These are phyloP conservation scores for Sporothrix humicola DNA, from an alignment of 2,329 filamentous ascomycete genomes.

Conservation along the genomic window DNA sequence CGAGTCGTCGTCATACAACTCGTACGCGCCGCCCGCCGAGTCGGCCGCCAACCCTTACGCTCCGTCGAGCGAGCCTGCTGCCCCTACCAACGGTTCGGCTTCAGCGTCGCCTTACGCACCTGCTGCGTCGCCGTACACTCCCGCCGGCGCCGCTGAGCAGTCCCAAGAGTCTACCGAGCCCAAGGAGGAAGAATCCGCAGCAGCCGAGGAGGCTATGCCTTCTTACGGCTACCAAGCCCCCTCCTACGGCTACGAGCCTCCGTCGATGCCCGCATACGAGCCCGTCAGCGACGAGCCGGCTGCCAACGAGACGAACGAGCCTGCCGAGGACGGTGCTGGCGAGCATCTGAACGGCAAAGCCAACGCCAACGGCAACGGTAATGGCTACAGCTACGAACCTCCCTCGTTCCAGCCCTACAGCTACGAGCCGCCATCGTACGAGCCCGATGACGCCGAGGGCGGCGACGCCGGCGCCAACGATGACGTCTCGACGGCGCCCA, in stretches of 20 bases:
- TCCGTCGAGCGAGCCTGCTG: conserved; percentile 11
- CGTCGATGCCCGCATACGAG: conserved; percentile 47
- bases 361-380: conserved; percentile 41
- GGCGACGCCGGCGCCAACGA: conserved; percentile 48
- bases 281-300: conserved; percentile 31
- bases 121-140: not conserved
- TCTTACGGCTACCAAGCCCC: conserved; percentile 51
- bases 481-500: conserved; percentile 52
- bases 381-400: conserved; percentile 61
- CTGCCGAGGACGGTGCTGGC: conserved; percentile 33
- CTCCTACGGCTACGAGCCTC: conserved; percentile 60
- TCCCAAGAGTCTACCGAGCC: not conserved
- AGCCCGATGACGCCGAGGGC: conserved; percentile 57
- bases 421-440: conserved; percentile 62
- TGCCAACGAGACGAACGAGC: conserved; percentile 32
- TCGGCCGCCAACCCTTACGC: conserved; percentile 35
- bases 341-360: not conserved
- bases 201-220: conserved; percentile 15
- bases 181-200: not conserved
- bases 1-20: conserved; percentile 31
- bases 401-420: conserved; percentile 65
- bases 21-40: conserved; percentile 35
- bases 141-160: not conserved
- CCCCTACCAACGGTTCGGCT: conserved; percentile 35
- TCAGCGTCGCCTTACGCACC: conserved; percentile 35